Base-by-base conservation (phyloP, 306 rosid species). In the Gastrolobium villosum region DNA sequence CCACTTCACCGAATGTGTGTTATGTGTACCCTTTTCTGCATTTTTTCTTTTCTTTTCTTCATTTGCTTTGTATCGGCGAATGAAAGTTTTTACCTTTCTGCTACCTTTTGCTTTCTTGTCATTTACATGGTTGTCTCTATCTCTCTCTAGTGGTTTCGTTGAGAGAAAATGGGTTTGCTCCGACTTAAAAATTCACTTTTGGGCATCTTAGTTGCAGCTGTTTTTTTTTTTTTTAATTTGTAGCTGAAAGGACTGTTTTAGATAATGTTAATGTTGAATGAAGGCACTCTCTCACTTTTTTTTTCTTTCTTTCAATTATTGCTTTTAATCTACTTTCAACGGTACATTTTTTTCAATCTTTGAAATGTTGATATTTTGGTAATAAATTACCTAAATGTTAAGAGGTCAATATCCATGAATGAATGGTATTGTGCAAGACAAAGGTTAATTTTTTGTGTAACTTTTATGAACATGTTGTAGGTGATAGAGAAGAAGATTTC, bases 401-500 rank as follows among this genome's bases (percentile, higher is more conserved):
- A 43, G 41, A 57, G 40, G 37, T 36, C 65, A 43, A 31, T 63
- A 34, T 61, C 46, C 39, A 54, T 48, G 14, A 14, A 70, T 26
- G 32, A 32, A 55, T 72, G 15, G 2, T 20, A 28, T 15, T 71
- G 35, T 53, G 39, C 3, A 34, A 36, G 53, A 15, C 63, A 71
- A 70, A n/a, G 59, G 70, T 2, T 73, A 11, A 20, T 44, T 49
- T 78, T 41, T 45, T 70, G 64, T 53, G 30, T 52, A 11, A 63
- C 61, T 74, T 68, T 41, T 7, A 5, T 55, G 72, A 79, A 45
- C n/a, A 68, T 84, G 67, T 31, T 86, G 76, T 81, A 86, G 90
- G 86, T 77, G 28, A 41, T 45, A 37, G 80, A 83, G 39, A 88
- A 85, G 77, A 84, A 72, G 75, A 79, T 63, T 63, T 77, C 84